Percentiles rank a stretch among this genome's conserved stretches.
Conservation (phyloP, 1,139 yeast genomes). For the Pichia sp. region DNA sequence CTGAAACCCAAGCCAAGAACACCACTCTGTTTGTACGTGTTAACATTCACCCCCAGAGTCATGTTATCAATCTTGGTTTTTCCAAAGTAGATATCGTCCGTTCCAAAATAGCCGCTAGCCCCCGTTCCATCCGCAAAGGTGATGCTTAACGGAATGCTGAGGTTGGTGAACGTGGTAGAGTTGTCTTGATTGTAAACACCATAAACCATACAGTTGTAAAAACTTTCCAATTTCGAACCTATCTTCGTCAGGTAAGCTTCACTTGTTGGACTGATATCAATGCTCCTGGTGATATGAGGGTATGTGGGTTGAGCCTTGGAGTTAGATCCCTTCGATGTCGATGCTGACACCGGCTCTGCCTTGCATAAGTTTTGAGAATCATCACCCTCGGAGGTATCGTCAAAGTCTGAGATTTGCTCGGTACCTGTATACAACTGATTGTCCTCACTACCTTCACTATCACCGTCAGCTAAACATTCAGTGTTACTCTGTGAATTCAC, state of each 20-base stretch:
- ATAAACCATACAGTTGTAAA: slow-evolving; percentile 31
- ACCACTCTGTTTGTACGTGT: slow-evolving; percentile 44
- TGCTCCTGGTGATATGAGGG: slow-evolving; percentile 3
- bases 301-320: neutral
- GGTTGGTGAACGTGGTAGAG: slow-evolving; percentile 44
- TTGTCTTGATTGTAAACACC: slow-evolving; percentile 45
- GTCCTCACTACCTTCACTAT: neutral
- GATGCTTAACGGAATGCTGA: slow-evolving; percentile 44
- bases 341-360: neutral
- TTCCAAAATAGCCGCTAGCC: slow-evolving; percentile 59
- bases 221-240: slow-evolving; percentile 18
- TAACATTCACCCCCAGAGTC: slow-evolving; percentile 51
- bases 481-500: slow-evolving; percentile 29
- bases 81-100: slow-evolving; percentile 44
- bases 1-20: slow-evolving; percentile 56
- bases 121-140: slow-evolving; percentile 54
- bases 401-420: neutral
- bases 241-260: neutral
- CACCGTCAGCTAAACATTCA: slow-evolving; percentile 6
- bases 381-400: neutral
- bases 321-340: neutral
- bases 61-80: slow-evolving; percentile 39
- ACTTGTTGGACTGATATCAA: neutral
- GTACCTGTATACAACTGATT: neutral
- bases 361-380: neutral